Conservation (phyloP, 1,284 basidiomycete genomes). For the Cerrena zonata region DNA sequence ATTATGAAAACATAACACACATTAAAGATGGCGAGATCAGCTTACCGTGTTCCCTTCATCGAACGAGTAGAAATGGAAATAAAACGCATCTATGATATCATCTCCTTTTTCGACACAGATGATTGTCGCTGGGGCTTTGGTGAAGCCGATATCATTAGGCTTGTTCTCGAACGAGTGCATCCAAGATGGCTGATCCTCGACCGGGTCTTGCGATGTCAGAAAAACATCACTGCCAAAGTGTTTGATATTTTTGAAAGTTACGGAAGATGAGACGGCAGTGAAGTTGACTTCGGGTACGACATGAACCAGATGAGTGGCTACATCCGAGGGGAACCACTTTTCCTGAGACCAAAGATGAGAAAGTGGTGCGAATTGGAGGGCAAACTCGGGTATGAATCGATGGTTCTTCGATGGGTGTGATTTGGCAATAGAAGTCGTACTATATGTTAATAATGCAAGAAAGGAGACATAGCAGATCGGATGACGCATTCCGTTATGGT, state of each 20-base stretch:
- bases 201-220: conserved; percentile 26
- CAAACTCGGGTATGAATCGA: conserved; percentile 23
- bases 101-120: conserved; percentile 29
- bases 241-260: conserved; percentile 18
- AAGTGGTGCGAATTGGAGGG: conserved; percentile 21
- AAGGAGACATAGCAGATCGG: not conserved
- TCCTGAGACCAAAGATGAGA: conserved; percentile 27
- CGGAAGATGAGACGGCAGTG: conserved; percentile 13
- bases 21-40: not conserved
- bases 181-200: conserved; percentile 23
- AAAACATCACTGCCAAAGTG: conserved; percentile 19
- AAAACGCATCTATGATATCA: conserved; percentile 34
- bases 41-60: conserved; percentile 24
- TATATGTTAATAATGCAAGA: not conserved
- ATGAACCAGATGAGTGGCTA: conserved; percentile 26
- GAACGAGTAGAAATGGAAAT: conserved; percentile 35
- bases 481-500: too few relatives aligned
- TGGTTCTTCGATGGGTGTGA: not conserved
- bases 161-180: conserved; percentile 19
- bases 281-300: conserved; percentile 22
- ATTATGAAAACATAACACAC: too few relatives aligned
- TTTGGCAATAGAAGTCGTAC: too few relatives aligned
- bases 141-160: conserved; percentile 22
- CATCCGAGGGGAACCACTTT: conserved; percentile 28
- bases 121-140: conserved; percentile 26